These are phyloP conservation scores for Coniferiporia sulphurascens DNA, from an alignment of 1,284 basidiomycete genomes.

Conservation along the genomic window DNA sequence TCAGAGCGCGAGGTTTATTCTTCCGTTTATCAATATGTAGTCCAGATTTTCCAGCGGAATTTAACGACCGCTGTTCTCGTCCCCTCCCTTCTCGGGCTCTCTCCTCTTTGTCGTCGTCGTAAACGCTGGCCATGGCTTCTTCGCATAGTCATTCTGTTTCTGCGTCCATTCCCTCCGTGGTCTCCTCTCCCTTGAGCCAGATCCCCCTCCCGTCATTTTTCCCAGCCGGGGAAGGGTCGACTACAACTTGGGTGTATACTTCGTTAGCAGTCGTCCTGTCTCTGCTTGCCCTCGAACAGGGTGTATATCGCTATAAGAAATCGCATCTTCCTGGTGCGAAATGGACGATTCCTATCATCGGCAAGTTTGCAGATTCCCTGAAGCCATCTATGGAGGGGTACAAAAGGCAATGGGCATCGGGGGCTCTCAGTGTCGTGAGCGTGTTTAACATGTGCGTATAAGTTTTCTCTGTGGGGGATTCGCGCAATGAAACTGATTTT, in stretches of 20 bases:
- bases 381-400: constrained; percentile 87
- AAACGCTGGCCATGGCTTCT: constrained; percentile 3
- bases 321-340: constrained; percentile 76
- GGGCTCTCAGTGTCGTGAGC: constrained; percentile 78
- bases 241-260: constrained; percentile 60
- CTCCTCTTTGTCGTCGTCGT: background rate
- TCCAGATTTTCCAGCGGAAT: too few relatives aligned
- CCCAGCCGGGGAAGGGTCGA: constrained; percentile 7
- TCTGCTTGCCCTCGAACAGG: constrained; percentile 76
- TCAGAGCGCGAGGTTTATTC: background rate
- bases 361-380: constrained; percentile 87
- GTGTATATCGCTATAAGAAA: constrained; percentile 85
- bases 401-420: constrained; percentile 85
- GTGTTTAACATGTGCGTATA: constrained; percentile 90
- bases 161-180: constrained; percentile 4
- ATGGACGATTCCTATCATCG: constrained; percentile 95
- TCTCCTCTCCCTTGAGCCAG: constrained; percentile 5
- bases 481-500: constrained; percentile 13
- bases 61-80: background rate
- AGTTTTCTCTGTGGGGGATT: constrained; percentile 5
- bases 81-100: background rate
- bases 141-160: constrained; percentile 9
- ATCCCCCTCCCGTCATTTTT: constrained; percentile 14
- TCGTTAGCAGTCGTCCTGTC: constrained; percentile 54
- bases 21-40: background rate